Percentiles rank a stretch among this genome's conserved stretches.
Conservation (phyloP, 2,329 filamentous ascomycete genomes). For the Trichocomaceae sp. region DNA sequence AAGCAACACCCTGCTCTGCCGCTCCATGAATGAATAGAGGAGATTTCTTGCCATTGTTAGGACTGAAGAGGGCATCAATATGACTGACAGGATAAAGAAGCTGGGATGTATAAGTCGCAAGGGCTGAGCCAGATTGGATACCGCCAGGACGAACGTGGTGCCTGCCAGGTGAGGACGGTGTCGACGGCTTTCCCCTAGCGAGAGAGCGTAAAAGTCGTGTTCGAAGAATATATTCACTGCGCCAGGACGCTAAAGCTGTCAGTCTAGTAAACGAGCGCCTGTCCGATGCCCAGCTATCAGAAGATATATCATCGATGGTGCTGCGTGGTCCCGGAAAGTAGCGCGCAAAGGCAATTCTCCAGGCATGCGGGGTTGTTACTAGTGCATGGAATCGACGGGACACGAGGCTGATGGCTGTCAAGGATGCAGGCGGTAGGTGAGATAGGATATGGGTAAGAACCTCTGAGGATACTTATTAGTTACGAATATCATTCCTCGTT, state of each 20-base stretch:
- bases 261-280: constrained; percentile 75
- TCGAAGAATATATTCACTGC: constrained; percentile 87
- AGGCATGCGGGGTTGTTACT: constrained; percentile 86
- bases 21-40: constrained; percentile 79
- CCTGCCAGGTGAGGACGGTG: constrained; percentile 46
- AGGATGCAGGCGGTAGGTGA: constrained; percentile 76
- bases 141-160: constrained; percentile 49
- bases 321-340: constrained; percentile 75
- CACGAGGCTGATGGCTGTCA: constrained; percentile 75
- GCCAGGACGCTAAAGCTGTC: constrained; percentile 81
- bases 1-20: constrained; percentile 69
- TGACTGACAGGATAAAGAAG: constrained; percentile 72
- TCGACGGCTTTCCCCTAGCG: constrained; percentile 66
- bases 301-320: constrained; percentile 38
- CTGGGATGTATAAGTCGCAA: constrained; percentile 80
- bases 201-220: constrained; percentile 78
- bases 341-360: constrained; percentile 85
- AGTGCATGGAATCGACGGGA: constrained; percentile 80
- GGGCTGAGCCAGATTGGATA: constrained; percentile 62
- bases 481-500: background rate
- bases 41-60: constrained; percentile 59
- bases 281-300: constrained; percentile 60
- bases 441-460: constrained; percentile 86
- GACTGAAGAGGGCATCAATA: constrained; percentile 69
- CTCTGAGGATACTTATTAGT: constrained; percentile 51